Conservation (phyloP, 2,329 filamentous ascomycete genomes). For the Cladophialophora carrionii region DNA sequence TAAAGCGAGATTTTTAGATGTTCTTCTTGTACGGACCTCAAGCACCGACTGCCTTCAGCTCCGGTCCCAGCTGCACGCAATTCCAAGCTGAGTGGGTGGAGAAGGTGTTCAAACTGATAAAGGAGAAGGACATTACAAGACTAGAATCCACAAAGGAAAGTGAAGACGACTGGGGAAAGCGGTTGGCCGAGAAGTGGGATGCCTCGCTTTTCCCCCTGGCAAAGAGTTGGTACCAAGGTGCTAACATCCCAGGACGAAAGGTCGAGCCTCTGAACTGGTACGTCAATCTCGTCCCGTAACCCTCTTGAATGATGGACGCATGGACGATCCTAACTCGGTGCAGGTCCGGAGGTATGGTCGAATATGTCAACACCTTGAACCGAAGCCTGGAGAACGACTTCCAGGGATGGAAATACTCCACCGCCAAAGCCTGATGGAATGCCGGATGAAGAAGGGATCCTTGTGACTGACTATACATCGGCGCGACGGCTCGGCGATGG, state of each 20-base stretch:
- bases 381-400: conserved; percentile 33
- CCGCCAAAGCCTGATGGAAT: conserved; percentile 9
- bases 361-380: conserved; percentile 30
- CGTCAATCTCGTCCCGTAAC: conserved; percentile 4
- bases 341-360: conserved; percentile 35
- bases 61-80: conserved; percentile 58
- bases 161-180: conserved; percentile 54
- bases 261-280: conserved; percentile 56
- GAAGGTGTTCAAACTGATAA: conserved; percentile 56
- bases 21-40: conserved; percentile 61
- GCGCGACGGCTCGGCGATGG: not conserved
- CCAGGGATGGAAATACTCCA: conserved; percentile 31
- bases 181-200: conserved; percentile 49
- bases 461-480: not conserved
- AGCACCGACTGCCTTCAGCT: conserved; percentile 46
- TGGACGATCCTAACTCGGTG: conserved; percentile 8
- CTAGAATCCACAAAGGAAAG: conserved; percentile 56
- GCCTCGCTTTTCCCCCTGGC: conserved; percentile 55
- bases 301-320: too few species aligned
- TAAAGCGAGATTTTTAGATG: conserved; percentile 35
- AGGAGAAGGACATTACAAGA: conserved; percentile 52
- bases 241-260: conserved; percentile 58
- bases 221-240: conserved; percentile 61
- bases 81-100: conserved; percentile 60
- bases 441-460: not conserved